A percentile compares a stretch with the other conserved stretches of the same genome.
Evolutionary conservation across 805 yeast species (phyloP).

Genomic region (Kazachstania martiniae): DNA sequence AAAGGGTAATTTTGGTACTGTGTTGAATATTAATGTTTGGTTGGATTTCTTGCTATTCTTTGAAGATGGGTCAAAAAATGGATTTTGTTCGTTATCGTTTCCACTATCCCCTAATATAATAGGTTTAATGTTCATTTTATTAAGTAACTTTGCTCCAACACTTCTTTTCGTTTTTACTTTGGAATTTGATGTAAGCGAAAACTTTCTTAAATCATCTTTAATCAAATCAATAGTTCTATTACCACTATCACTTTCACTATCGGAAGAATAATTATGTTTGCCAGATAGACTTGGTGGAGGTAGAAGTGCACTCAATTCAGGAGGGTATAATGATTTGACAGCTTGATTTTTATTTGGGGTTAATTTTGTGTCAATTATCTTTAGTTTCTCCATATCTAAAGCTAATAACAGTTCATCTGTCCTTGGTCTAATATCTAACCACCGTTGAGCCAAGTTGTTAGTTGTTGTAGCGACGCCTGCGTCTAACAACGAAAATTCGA

Average conservation of each 20-base stretch:
- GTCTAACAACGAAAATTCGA: conserved; percentile 33
- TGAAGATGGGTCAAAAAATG: conserved; percentile 9
- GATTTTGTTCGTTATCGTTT: conserved; percentile 13
- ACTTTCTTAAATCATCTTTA: conserved; percentile 5
- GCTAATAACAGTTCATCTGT: conserved; percentile 9
- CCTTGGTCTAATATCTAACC: conserved; percentile 22
- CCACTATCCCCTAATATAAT: conserved; percentile 22
- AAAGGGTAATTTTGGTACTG: conserved; percentile 13
- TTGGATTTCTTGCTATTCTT: conserved; percentile 1
- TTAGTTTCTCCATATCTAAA: not conserved
- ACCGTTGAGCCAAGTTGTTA: conserved; percentile 28
- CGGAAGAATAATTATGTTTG: conserved; percentile 6
- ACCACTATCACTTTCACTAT: conserved; percentile 13
- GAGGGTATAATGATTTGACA: not conserved
- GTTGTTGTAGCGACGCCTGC: conserved; percentile 28
- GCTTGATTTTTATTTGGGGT: too few species aligned
- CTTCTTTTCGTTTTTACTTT: not conserved
- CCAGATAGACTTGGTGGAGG: conserved; percentile 2
- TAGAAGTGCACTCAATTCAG: conserved; percentile 2
- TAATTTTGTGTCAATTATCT: not conserved
- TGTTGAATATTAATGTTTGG: conserved; percentile 9
- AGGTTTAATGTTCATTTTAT: conserved; percentile 34
- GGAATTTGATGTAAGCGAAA: conserved; percentile 6
- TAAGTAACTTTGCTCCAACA: conserved; percentile 14
- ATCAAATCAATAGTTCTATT: conserved; percentile 10